Evolutionary conservation across 495 filamentous ascomycete species (phyloP), one percentile per base, ranked within the genome.

Genomic region (Podospora sp.): DNA sequence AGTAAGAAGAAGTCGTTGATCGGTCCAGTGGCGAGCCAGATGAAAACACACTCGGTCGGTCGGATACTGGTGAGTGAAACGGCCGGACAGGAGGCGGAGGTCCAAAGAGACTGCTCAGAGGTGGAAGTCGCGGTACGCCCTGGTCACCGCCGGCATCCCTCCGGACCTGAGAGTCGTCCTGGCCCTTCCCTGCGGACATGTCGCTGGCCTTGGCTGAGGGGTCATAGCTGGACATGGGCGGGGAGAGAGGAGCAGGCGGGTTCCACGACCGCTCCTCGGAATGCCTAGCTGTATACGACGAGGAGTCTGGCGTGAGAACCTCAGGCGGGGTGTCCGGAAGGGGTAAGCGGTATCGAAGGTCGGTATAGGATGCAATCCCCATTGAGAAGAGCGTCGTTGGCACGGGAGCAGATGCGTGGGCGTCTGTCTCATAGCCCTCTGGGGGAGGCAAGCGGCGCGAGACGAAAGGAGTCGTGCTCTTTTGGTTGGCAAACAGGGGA

Each of bases 201-300:
- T 82, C 79, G 73, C 60, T 72, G 71, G 77, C 59, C 76, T 72
- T 79, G 60, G 73, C 75, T 68, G 70, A 71, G 60, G 78, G 76
- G 62, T 83, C 82, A 84, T 84, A 80, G 77, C 78, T 78, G 74
- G 82, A 84, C 81, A 83, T 84, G 60, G 82, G 81, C 71, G 81
- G 81, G 52, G 82, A 83, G 53, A 72, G 68, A 68, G 77, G 77
- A 72, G 73, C 72, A 49, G 66, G 65, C 66, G 62, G 71, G 56
- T 76, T 76, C 73, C 76, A 81, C 35, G 73, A 69, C 72, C 73
- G 73, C 69, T 81, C 79, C 68, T 79, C 80, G 24, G 76, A 75
- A 55, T 75, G 74, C 71, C 72, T 74, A 22, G 73, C 74, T 22
- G 75, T 75, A 65, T 72, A 79, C 55, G 75, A 72, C n/a, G 77